A percentile compares a stretch with the other conserved stretches of the same genome.
Evolutionary conservation across 768 basidiomycete genomes (phyloP).

Genomic region (Strobilomyces confusus): DNA sequence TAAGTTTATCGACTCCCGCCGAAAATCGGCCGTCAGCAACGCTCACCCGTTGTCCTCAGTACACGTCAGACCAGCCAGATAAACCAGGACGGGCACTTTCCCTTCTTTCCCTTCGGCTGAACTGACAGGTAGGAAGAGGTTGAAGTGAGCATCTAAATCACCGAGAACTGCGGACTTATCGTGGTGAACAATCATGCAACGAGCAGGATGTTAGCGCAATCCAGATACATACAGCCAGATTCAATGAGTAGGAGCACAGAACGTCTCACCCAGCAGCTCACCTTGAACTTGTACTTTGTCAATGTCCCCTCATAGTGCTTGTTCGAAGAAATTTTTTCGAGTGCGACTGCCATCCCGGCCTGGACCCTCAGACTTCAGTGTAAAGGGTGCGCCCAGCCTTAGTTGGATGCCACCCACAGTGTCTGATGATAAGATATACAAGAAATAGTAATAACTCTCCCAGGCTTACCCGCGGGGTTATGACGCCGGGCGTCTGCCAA

Average conservation of each 20-base stretch:
- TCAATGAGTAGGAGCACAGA: not conserved
- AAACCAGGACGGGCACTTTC: slow-evolving; percentile 71
- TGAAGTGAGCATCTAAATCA: slow-evolving; percentile 71
- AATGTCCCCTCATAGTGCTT: slow-evolving; percentile 78
- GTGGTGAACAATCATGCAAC: not conserved
- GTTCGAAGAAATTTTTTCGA: slow-evolving; percentile 73
- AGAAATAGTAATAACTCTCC: too few relatives aligned
- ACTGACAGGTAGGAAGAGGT: slow-evolving; percentile 78
- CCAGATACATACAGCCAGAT: not conserved
- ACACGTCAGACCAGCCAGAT: slow-evolving; percentile 86
- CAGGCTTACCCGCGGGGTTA: too few relatives aligned
- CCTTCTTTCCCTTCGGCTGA: slow-evolving; percentile 52
- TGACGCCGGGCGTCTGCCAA: too few relatives aligned
- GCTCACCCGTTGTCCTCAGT: slow-evolving; percentile 89
- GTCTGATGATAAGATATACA: slow-evolving; percentile 1
- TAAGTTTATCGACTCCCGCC: not conserved
- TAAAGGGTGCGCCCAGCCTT: not conserved
- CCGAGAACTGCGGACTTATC: slow-evolving; percentile 66
- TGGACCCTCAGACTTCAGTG: not conserved
- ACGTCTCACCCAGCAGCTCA: slow-evolving; percentile 16
- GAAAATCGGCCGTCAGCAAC: not conserved
- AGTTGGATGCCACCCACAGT: not conserved
- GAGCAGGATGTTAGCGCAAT: not conserved
- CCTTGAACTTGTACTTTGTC: slow-evolving; percentile 85
- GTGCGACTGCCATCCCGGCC: slow-evolving; percentile 23